Base-by-base conservation (phyloP, 257 asterid genomes). In the Craterostigma plantagineum region DNA sequence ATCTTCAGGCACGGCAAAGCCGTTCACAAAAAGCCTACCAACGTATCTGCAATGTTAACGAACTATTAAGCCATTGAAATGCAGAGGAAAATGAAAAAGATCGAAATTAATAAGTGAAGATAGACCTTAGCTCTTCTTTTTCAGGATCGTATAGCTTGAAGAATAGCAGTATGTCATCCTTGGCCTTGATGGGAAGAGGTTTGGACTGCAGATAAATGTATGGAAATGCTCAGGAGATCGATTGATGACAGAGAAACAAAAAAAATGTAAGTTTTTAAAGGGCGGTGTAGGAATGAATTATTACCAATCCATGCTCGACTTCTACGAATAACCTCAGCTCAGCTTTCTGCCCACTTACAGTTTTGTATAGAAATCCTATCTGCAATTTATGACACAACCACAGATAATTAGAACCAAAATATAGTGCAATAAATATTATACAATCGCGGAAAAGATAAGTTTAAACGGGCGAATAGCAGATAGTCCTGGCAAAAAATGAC, bases 81-180 rank as follows among this genome's bases (percentile, higher is more conserved):
- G 2, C 30, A 2, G 2, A 6, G 2, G 30, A 6, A 2, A 23
- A n/a, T 2, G 6, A 23, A 23, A 2, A 23, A 6, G 6, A 23
- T 6, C 30, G 40, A 9, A 55, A 36, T 41, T 8, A 37, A 38
- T 56, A 33, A 39, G 8, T 23, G 45, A 14, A 46, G 43, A 14
- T 41, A 54, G 51, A 71, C 79, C 75, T 59, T 16, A 67, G 64
- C 46, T 57, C 70, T 59, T 67, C 79, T 39, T 56, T 71, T 34
- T 67, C 72, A 10, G 75, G 79, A 54, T 67, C 60, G 46, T 71
- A 71, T 57, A 63, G 60, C 65, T 71, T 71, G 65, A 63, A 71
- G 59, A 71, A 67, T 43, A 71, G 54, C 59, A 71, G 49, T 38
- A 67, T 67, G 35, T 63, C 75, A 48, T 67, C 79, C 54, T 67